These are phyloP conservation scores for Articulospora tetracladia DNA, from an alignment of 495 filamentous ascomycete species.

Conservation along the genomic window DNA sequence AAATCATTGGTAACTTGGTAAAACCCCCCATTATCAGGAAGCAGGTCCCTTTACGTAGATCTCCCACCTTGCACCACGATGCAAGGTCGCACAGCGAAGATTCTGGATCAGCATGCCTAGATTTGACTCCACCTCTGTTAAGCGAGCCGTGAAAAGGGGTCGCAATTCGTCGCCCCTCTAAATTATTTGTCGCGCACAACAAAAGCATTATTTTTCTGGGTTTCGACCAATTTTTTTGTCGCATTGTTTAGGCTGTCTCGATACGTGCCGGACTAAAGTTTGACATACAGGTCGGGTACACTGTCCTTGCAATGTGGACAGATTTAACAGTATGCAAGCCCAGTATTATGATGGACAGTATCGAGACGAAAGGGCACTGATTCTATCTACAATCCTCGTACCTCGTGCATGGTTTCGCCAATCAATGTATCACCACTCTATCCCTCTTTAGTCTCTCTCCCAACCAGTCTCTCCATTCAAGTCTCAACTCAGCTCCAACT, in stretches of 20 bases:
- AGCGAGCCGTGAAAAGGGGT: background rate
- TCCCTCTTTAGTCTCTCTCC: no score
- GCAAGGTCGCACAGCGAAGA: background rate
- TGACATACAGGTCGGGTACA: no score
- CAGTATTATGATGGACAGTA: background rate
- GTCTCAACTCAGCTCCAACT: background rate
- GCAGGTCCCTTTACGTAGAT: background rate
- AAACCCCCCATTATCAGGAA: background rate
- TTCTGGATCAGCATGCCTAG: background rate
- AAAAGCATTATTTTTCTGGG: no score
- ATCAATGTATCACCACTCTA: background rate
- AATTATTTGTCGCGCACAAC: no score
- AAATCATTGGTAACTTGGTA: background rate
- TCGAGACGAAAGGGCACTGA: background rate
- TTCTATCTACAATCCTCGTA: background rate
- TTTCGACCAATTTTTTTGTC: no score
- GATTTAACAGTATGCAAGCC: no score
- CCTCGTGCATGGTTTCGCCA: background rate
- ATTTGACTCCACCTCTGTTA: background rate
- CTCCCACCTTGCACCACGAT: background rate
- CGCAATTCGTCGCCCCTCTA: background rate
- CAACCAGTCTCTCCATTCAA: background rate
- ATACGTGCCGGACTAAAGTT: no score
- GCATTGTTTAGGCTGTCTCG: no score
- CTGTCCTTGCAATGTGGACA: no score